These are phyloP conservation scores for Mycena latifolia DNA, from an alignment of 768 basidiomycete species.

Conservation along the genomic window DNA sequence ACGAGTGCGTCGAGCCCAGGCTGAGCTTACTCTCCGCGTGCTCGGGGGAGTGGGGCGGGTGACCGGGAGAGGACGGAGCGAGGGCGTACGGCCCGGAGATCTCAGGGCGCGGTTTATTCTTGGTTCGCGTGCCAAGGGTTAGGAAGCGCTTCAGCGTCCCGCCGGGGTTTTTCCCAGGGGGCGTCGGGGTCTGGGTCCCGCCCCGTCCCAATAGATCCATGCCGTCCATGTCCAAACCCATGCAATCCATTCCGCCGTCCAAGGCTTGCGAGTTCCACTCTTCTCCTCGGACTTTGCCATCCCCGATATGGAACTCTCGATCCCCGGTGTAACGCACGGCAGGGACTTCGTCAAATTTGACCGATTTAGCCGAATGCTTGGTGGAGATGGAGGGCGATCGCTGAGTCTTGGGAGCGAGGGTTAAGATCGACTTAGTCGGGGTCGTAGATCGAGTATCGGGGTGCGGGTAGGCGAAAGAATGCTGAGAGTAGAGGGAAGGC, in stretches of 20 bases:
- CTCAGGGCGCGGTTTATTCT: slow-evolving; percentile 32
- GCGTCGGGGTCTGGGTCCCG: slow-evolving; percentile 26
- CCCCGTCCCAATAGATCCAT: slow-evolving; percentile 48
- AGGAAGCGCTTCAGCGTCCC: slow-evolving; percentile 31
- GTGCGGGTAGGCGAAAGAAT: slow-evolving; percentile 33
- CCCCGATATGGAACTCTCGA: slow-evolving; percentile 45
- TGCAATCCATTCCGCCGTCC: slow-evolving; percentile 19
- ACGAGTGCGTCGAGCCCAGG: neutral
- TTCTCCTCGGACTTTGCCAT: slow-evolving; percentile 35
- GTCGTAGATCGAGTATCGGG: slow-evolving; percentile 35
- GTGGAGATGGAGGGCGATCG: slow-evolving; percentile 61
- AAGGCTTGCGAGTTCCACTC: slow-evolving; percentile 27
- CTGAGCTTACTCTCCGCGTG: slow-evolving; percentile 21
- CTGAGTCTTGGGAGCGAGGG: slow-evolving; percentile 49
- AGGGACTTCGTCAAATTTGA: slow-evolving; percentile 78
- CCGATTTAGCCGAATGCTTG: slow-evolving; percentile 62
- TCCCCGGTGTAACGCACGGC: slow-evolving; percentile 64
- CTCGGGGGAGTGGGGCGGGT: neutral
- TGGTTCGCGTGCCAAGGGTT: slow-evolving; percentile 28
- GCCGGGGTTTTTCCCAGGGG: slow-evolving; percentile 17
- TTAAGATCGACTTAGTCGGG: slow-evolving; percentile 66
- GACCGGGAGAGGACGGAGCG: slow-evolving; percentile 21
- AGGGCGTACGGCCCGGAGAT: slow-evolving; percentile 38
- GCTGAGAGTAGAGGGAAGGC: slow-evolving; percentile 42
- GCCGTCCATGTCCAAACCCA: slow-evolving; percentile 43